Conservation (phyloP, 2,329 filamentous ascomycete species). For the Tolypocladium ovalisporum region DNA sequence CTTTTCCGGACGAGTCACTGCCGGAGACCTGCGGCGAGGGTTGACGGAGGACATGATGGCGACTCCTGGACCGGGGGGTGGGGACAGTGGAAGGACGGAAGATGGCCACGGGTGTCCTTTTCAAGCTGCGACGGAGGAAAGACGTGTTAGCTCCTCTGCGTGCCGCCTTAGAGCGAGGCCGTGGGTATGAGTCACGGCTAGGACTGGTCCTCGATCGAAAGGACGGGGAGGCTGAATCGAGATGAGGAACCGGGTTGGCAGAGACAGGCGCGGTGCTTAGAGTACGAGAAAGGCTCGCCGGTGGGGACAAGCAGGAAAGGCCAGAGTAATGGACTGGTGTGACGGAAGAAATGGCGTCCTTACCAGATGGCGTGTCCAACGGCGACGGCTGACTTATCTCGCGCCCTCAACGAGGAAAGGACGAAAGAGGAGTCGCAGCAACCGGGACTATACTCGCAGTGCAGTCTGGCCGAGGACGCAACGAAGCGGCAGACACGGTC, state of each 20-base stretch:
- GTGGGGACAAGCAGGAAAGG: not conserved
- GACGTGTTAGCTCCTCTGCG: not conserved
- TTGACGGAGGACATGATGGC: conserved; percentile 35
- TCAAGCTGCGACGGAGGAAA: not conserved
- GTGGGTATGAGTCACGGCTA: not conserved
- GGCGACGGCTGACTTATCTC: not conserved
- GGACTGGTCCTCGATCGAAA: not conserved
- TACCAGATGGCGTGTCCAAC: not conserved
- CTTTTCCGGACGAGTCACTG: conserved; percentile 23
- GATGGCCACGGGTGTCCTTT: not conserved
- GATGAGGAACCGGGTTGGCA: conserved; percentile 1
- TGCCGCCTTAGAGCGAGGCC: not conserved
- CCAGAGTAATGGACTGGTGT: not conserved
- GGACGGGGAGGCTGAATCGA: conserved; percentile 1
- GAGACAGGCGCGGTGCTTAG: not conserved
- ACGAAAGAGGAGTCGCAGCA: not conserved
- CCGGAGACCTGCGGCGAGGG: conserved; percentile 34
- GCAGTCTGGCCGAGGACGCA: not conserved
- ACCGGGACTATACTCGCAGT: not conserved
- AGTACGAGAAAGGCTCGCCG: not conserved
- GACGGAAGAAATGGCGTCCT: not conserved
- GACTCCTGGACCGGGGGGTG: conserved; percentile 12
- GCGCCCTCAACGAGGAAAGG: not conserved
- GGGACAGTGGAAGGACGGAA: not conserved
- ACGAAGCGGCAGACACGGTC: not conserved